Evolutionary conservation across 805 yeast species (phyloP), one percentile per base, ranked within the genome.

Genomic region (Ogataea degrootiae): DNA sequence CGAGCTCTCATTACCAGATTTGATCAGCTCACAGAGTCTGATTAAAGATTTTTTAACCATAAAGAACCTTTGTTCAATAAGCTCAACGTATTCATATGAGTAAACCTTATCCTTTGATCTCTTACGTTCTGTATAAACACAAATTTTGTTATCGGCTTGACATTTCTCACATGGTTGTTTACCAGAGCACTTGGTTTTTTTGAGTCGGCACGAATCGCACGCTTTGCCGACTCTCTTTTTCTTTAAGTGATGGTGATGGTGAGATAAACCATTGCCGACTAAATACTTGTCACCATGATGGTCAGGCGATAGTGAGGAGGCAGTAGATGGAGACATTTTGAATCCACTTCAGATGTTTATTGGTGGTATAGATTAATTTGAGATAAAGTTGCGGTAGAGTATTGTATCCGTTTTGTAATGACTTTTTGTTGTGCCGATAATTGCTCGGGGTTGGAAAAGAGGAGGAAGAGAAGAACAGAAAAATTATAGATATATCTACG

Each of bases 151-250:
- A 53, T 79, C 83, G 8, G 70, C 65, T 8, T 70, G 59, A 57
- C 86, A 80, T 46, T 77, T 71, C 35, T 74, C 72, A 54, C 86
- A 80, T 0, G 86, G 85, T 52, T 77, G 77, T 43, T 73, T 72
- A 19, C 86, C 86, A 48, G 79, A 80, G 60, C 86, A 80, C 52
- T 80, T 80, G 5, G 84, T 80, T 64, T 80, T 80, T 57, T 80
- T 80, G 47, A 80, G 69, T 39, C 86, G 67, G 59, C 86, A 80
- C 44, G 77, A 73, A 57, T 80, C 85, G 53, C 86, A 80, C 6
- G 85, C 85, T 54, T 79, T 80, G 12, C 83, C 82, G 4, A 80
- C 85, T 50, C 86, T 61, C 59, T 74, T 77, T 63, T 79, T 80
- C 48, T 58, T 54, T 34, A 48, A 50, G 19, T 43, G 50, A 33